phyloP scores from a whole-genome alignment of 2,329 filamentous ascomycete species.

The Leptoxyphium fumago region DNA sequence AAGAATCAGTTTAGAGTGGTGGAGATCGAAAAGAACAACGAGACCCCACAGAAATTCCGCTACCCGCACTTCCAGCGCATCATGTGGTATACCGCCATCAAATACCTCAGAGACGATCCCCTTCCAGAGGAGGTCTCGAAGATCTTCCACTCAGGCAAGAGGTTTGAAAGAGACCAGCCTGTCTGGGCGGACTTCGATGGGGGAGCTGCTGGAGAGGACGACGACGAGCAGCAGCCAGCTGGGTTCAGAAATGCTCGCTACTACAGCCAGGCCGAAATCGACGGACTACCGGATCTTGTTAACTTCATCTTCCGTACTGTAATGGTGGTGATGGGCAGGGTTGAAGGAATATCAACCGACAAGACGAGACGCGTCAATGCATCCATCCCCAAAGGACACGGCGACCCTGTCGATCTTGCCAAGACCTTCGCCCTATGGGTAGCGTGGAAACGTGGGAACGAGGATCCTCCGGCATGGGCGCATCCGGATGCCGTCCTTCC shows the following conservation, averaged over 20 bases:
- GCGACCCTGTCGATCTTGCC: conserved; percentile 45
- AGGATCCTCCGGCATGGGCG: conserved; percentile 47
- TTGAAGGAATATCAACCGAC: conserved; percentile 45
- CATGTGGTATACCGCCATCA: conserved; percentile 52
- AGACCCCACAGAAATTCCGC: conserved; percentile 49
- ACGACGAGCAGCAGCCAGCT: too few relatives aligned
- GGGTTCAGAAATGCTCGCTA: conserved; percentile 42
- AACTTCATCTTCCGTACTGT: conserved; percentile 50
- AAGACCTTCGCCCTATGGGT: conserved; percentile 50
- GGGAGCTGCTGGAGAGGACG: conserved; percentile 35
- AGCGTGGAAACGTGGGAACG: conserved; percentile 53
- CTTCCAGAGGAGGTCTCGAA: conserved; percentile 42
- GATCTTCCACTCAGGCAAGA: conserved; percentile 39
- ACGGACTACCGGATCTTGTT: conserved; percentile 43
- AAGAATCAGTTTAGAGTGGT: conserved; percentile 51
- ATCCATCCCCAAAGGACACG: conserved; percentile 48
- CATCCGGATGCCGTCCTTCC: conserved; percentile 40
- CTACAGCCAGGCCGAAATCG: conserved; percentile 47
- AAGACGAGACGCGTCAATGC: conserved; percentile 44
- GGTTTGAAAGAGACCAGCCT: conserved; percentile 40
- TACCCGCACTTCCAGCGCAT: conserved; percentile 57
- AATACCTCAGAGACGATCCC: conserved; percentile 49
- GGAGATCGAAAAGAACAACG: conserved; percentile 53
- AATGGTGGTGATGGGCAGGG: conserved; percentile 44
- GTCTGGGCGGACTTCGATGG: conserved; percentile 44